A percentile compares a stretch with the other conserved stretches of the same genome.
phyloP scores from a whole-genome alignment of 371 early-diverging fungal species.

The Actinomortierella ambigua region DNA sequence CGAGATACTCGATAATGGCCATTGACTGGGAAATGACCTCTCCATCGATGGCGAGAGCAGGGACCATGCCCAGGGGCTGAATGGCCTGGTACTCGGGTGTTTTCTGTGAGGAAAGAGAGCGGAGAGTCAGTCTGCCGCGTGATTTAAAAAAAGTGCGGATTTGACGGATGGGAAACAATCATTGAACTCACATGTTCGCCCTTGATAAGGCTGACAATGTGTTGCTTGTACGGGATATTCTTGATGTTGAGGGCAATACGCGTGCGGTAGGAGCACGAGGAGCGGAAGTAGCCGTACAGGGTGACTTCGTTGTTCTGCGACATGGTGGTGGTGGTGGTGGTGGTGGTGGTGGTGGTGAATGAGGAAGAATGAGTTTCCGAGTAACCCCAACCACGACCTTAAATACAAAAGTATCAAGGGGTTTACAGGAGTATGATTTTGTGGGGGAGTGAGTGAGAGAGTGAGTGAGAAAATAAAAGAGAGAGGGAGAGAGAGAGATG shows the following conservation, averaged over 20 bases:
- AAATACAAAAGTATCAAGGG: too few relatives aligned
- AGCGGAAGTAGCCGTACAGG: conserved; percentile 80
- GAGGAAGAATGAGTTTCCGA: conserved; percentile 5
- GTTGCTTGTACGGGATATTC: conserved; percentile 68
- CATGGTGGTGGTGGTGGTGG: background rate
- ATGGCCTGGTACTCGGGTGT: conserved; percentile 50
- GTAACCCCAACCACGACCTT: too few relatives aligned
- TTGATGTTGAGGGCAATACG: conserved; percentile 79
- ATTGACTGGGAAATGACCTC: conserved; percentile 62
- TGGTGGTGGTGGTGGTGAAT: background rate
- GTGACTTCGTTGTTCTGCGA: conserved; percentile 4
- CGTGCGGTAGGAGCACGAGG: conserved; percentile 81
- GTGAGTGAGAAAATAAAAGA: background rate
- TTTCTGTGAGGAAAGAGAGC: background rate
- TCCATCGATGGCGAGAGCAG: conserved; percentile 64
- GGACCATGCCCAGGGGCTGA: conserved; percentile 73
- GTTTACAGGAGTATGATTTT: background rate
- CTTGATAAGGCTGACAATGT: conserved; percentile 69
- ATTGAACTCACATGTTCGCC: conserved; percentile 67
- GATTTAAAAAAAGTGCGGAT: too few relatives aligned
- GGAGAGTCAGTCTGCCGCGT: too few relatives aligned
- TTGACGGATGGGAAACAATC: background rate
- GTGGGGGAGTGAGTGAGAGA: background rate
- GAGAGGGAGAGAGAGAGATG: background rate
- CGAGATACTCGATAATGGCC: conserved; percentile 86